A percentile compares a stretch with the other conserved stretches of the same genome.
Evolutionary conservation across 768 basidiomycete genomes (phyloP).

Genomic region (Collybia sordida): DNA sequence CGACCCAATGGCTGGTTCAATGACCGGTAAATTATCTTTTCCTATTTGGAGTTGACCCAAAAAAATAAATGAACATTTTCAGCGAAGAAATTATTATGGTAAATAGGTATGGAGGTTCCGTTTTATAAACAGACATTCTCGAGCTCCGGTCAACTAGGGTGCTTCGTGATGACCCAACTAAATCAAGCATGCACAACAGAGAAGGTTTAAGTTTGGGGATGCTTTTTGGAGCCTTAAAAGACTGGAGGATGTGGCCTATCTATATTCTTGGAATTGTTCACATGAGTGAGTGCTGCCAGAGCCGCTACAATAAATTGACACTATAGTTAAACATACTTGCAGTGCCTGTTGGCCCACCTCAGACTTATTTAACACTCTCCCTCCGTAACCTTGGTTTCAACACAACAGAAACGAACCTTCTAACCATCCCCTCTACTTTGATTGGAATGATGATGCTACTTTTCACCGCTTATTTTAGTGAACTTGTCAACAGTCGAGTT

Average conservation of each 20-base stretch:
- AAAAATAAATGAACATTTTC: no score
- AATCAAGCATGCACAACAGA: slow-evolving; percentile 73
- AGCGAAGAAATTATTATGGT: slow-evolving; percentile 68
- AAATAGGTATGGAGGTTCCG: slow-evolving; percentile 34
- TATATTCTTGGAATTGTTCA: slow-evolving; percentile 57
- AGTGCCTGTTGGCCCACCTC: slow-evolving; percentile 61
- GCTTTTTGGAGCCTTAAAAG: slow-evolving; percentile 51
- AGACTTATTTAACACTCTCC: slow-evolving; percentile 63
- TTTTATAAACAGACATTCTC: background rate
- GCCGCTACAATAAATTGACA: background rate
- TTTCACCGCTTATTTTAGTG: slow-evolving; percentile 47
- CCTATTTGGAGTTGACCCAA: no score
- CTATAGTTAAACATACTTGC: background rate
- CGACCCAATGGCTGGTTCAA: slow-evolving; percentile 67
- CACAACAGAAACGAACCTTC: slow-evolving; percentile 61
- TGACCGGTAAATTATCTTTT: slow-evolving; percentile 39
- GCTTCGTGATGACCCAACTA: slow-evolving; percentile 64
- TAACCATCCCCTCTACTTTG: slow-evolving; percentile 58
- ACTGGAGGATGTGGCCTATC: slow-evolving; percentile 68
- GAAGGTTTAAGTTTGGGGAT: slow-evolving; percentile 51
- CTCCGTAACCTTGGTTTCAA: slow-evolving; percentile 62
- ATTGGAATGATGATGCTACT: slow-evolving; percentile 52
- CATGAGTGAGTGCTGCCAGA: slow-evolving; percentile 39
- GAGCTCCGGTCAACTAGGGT: no score
- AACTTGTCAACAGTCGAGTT: slow-evolving; percentile 57